Evolutionary conservation across 2,329 filamentous ascomycete species (phyloP), one percentile per base, ranked within the genome.

Genomic region (Leptodontidium sp.): DNA sequence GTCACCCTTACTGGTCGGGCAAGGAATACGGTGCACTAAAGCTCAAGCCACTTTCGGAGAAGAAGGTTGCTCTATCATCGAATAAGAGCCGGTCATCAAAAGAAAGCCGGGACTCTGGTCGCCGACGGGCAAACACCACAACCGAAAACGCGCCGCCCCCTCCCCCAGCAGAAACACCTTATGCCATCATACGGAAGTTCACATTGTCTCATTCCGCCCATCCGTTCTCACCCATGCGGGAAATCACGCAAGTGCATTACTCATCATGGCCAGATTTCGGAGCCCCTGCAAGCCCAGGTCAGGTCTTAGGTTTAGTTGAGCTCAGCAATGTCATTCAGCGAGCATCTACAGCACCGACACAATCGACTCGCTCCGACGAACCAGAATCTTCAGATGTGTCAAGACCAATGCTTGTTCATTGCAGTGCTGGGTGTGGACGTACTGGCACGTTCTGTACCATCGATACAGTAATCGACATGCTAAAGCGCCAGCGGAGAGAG

Each of bases 241-340:
- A 98, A 80, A 91, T 99, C 70, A 98, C 94, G 0, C 96, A 99
- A 75, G 83, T 99, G 15, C 94, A 98, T 78, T 98, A 98, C 79
- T 90, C 93, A 0, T 90, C 91, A n/a, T 99, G 96, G 96, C 96
- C 96, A 0, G 96, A 99, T 77, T 98, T 98, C 80, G 96, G 96
- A 24, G 91, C 94, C 0, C 95, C 95, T 0, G 94, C 96, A 0
- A 92, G 97, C 76, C 94, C 96, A 1, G 88, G 89, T 5, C 94
- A 98, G 76, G 85, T 99, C 1, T 85, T 99, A 17, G 92, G 91
- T 1, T 82, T 99, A 17, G 92, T 98, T n/a, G 94, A 98, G 79
- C 87, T 97, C 64, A 93, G 91, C 75, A 96, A 93, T 75, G 84
- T 87, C 43, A 93, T 90, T 86, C 91, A 85, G 82, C 91, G 80